These are phyloP conservation scores for Paraleonurus japonicus DNA, from an alignment of 257 asterid genomes.

Conservation along the genomic window DNA sequence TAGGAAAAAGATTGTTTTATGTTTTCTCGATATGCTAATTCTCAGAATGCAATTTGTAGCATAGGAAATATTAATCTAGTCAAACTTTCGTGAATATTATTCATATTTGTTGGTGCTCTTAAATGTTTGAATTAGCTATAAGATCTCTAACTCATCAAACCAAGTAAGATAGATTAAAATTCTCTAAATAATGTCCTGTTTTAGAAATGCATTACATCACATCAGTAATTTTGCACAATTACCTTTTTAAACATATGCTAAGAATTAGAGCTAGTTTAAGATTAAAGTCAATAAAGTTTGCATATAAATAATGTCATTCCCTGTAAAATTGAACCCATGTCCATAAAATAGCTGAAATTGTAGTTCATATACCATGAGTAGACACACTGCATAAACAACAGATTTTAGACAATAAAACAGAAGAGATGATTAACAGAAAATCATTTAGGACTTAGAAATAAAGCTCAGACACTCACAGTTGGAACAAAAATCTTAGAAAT, in stretches of 20 bases:
- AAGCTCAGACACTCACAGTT: slow-evolving; percentile 53
- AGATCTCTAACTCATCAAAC: neutral
- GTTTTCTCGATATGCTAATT: neutral
- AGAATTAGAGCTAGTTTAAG: neutral
- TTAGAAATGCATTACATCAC: neutral
- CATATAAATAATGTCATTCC: neutral
- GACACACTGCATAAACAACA: slow-evolving; percentile 1
- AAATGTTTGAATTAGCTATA: neutral
- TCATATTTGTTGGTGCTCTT: neutral
- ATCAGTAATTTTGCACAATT: neutral
- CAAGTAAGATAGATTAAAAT: neutral
- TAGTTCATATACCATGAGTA: slow-evolving; percentile 8
- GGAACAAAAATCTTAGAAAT: slow-evolving; percentile 91
- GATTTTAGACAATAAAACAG: neutral
- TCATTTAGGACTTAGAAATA: neutral
- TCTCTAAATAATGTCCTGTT: neutral
- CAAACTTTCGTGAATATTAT: neutral
- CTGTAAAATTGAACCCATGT: neutral
- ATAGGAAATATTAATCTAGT: neutral
- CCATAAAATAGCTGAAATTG: neutral
- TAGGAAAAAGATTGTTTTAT: neutral
- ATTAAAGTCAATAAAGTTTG: neutral
- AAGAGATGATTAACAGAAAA: slow-evolving; percentile 7
- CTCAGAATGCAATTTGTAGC: neutral
- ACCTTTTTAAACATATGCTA: neutral